Percentiles rank a stretch among this genome's conserved stretches.
Evolutionary conservation across 2,329 filamentous ascomycete genomes (phyloP).

Genomic region (Elsinoe ampelina): DNA sequence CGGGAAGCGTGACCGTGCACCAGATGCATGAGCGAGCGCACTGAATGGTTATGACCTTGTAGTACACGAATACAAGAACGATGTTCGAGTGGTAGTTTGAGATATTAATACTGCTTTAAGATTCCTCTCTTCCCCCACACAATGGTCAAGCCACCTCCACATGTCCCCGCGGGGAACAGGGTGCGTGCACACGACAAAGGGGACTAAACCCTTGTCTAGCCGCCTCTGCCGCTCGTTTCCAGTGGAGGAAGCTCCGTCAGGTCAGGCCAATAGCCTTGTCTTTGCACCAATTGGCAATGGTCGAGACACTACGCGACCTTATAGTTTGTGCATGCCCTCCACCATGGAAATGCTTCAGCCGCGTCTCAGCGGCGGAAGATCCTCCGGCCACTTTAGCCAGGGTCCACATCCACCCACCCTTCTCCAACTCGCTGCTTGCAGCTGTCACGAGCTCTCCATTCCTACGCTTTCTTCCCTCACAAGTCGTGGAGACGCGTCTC

Average conservation of each 20-base stretch:
- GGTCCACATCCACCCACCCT: neutral
- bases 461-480: neutral
- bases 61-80: neutral
- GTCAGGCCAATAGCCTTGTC: neutral
- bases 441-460: constrained; percentile 1
- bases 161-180: constrained; percentile 1
- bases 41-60: neutral
- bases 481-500: neutral
- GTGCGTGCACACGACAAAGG: neutral
- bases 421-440: constrained; percentile 5
- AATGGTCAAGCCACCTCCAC: constrained; percentile 2
- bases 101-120: neutral
- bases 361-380: neutral
- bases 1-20: neutral
- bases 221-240: neutral
- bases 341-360: constrained; percentile 1
- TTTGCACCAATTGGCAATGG: constrained; percentile 1
- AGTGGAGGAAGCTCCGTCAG: constrained; percentile 6
- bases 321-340: neutral
- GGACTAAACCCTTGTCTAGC: neutral
- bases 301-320: neutral
- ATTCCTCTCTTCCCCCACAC: neutral
- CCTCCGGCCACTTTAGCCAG: neutral
- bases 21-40: neutral
- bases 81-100: neutral